A percentile compares a stretch with the other conserved stretches of the same genome.
Evolutionary conservation across 305 asterid species (phyloP).

Genomic region (Plantago coronopus): DNA sequence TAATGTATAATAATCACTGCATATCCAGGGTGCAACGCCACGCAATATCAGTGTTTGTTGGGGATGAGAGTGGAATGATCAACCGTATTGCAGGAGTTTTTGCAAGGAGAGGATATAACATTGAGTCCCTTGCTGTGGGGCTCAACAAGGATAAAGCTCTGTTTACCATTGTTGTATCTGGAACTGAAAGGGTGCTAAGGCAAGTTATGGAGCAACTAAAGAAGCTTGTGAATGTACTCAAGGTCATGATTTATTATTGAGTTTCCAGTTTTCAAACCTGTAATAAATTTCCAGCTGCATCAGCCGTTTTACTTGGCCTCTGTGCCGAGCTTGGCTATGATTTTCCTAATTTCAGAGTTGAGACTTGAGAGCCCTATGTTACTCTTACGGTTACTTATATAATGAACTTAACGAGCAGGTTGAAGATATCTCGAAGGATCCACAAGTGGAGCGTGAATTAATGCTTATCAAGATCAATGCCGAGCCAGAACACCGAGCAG

Average conservation of each 20-base stretch:
- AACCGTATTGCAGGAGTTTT: conserved; percentile 95
- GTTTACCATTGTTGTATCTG: conserved; percentile 87
- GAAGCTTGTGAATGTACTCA: conserved; percentile 84
- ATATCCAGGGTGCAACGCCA: conserved; percentile 72
- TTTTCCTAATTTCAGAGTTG: conserved; percentile 8
- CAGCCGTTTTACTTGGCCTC: too few relatives aligned
- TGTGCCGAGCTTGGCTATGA: neutral
- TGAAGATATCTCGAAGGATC: conserved; percentile 82
- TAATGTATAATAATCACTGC: conserved; percentile 5
- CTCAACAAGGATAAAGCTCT: conserved; percentile 94
- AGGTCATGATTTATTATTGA: conserved; percentile 43
- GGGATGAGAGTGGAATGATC: conserved; percentile 99
- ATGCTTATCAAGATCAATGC: conserved; percentile 92
- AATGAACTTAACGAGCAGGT: conserved; percentile 48
- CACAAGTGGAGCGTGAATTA: conserved; percentile 94
- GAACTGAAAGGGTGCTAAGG: conserved; percentile 71
- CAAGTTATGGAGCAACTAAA: conserved; percentile 92
- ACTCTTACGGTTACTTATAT: neutral
- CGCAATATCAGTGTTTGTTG: conserved; percentile 85
- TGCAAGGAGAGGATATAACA: conserved; percentile 95
- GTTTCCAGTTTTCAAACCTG: neutral
- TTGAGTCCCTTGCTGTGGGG: conserved; percentile 97
- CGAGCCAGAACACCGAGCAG: conserved; percentile 65
- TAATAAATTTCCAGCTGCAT: too few relatives aligned
- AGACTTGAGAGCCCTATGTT: neutral